Percentiles rank a stretch among this genome's conserved stretches.
Evolutionary conservation across 1,139 yeast genomes (phyloP).

Genomic region (Hyphopichia buzzinii): DNA sequence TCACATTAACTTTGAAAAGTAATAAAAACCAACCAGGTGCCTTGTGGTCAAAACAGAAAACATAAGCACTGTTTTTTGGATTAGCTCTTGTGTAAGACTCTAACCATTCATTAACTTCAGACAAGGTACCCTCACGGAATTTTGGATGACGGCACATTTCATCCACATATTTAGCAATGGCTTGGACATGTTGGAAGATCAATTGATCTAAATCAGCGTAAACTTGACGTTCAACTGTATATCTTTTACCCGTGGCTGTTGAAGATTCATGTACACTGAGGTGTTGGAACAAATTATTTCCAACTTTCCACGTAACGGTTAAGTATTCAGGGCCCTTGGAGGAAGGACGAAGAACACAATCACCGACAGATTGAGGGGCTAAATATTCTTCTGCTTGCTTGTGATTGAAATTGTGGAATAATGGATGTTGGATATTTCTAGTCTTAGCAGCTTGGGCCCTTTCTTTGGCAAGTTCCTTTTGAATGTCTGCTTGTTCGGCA

Average conservation of each 20-base stretch:
- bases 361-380: slow-evolving; percentile 89
- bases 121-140: slow-evolving; percentile 77
- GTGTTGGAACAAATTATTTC: slow-evolving; percentile 87
- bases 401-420: slow-evolving; percentile 78
- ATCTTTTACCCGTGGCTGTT: slow-evolving; percentile 54
- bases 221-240: slow-evolving; percentile 64
- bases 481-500: slow-evolving; percentile 69
- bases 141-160: slow-evolving; percentile 86
- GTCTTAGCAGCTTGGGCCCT: slow-evolving; percentile 52
- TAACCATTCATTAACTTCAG: slow-evolving; percentile 84
- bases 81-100: slow-evolving; percentile 89
- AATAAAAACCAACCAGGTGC: slow-evolving; percentile 90
- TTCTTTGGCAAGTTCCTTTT: slow-evolving; percentile 55
- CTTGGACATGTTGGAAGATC: slow-evolving; percentile 83
- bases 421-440: slow-evolving; percentile 90
- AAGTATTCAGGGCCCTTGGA: slow-evolving; percentile 85
- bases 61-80: slow-evolving; percentile 86
- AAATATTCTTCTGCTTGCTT: slow-evolving; percentile 90
- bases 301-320: slow-evolving; percentile 96
- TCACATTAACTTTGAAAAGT: slow-evolving; percentile 74
- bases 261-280: slow-evolving; percentile 76
- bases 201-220: slow-evolving; percentile 92
- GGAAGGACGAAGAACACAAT: slow-evolving; percentile 91
- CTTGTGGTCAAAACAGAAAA: slow-evolving; percentile 86
- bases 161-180: slow-evolving; percentile 78